Evolutionary conservation across 495 filamentous ascomycete genomes (phyloP), one percentile per base, ranked within the genome.

Genomic region (Lasiosphaeriaceae sp.): DNA sequence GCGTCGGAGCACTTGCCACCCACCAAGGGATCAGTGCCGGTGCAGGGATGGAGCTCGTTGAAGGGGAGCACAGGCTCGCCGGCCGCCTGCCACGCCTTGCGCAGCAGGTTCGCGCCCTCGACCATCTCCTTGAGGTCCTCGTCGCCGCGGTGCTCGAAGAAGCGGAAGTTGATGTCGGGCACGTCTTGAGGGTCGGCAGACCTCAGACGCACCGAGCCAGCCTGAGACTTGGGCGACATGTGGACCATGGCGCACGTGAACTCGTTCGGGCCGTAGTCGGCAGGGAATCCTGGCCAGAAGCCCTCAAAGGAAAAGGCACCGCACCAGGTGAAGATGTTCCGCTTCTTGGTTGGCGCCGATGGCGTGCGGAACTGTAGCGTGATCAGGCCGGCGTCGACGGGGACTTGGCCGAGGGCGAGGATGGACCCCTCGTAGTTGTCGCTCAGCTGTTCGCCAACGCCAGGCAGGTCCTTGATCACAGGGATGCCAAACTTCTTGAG

Each of bases 381-480:
- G 29, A 74, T 71, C 0, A 69, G 60, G 1, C 70, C 74, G 2
- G 50, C 14, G 21, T 71, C 61, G 29, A 73, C 56, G 3, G 72
- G 68, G 16, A 54, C 55, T 21, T 66, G 60, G 41, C 66, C 70
- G 5, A 74, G 29, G 0, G 62, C 65, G 0, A 76, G 65, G 20
- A 77, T 43, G 1, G 71, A 70, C 26, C 70, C 69, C 56, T 77
- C 75, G 61, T 77, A 78, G 63, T 86, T 83, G 55, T 86, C 83
- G 54, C 78, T 77, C 0, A 86, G 71, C 23, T 80, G 81, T 63
- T 80, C 79, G 11, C 83, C 82, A 0, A 86, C 83, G 1, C 82
- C 83, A 1, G 81, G 80, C 0, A 78, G 67, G 48, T 84, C 69
- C 23, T 80, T 73, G 24, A 76, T 60, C 22, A 79, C 68, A 19